These are phyloP conservation scores for Talaromyces sp. DNA, from an alignment of 2,329 filamentous ascomycete species.

Conservation along the genomic window DNA sequence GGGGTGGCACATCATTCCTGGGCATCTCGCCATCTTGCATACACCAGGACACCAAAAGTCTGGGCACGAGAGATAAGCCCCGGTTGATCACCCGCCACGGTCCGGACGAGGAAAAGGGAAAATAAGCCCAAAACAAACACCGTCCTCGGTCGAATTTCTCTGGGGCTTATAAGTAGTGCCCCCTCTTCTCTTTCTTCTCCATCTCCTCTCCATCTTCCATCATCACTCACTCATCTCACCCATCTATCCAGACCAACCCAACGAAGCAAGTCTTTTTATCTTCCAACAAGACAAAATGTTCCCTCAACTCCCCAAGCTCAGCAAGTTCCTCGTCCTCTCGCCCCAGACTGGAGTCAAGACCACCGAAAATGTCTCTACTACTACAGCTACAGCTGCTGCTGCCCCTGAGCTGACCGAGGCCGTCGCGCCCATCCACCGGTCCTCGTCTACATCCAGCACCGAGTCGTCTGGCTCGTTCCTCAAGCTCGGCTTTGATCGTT, in stretches of 20 bases:
- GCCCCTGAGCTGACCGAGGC: neutral
- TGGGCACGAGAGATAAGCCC: neutral
- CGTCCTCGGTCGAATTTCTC: neutral
- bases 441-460: constrained; percentile 8
- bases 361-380: neutral
- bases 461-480: constrained; percentile 7
- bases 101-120: neutral
- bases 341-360: constrained; percentile 4
- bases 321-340: constrained; percentile 9
- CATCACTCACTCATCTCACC: neutral
- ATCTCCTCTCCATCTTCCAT: neutral
- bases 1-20: neutral
- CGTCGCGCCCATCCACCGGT: constrained; percentile 1
- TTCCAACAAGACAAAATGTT: constrained; percentile 10
- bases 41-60: neutral
- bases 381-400: too few relatives aligned
- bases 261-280: neutral
- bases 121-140: neutral
- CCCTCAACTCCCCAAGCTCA: constrained; percentile 9
- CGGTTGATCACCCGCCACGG: neutral
- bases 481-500: constrained; percentile 10
- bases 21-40: neutral
- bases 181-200: neutral
- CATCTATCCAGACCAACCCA: too few relatives aligned
- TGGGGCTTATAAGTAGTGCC: neutral